Base-by-base conservation (phyloP, 2,329 filamentous ascomycete species). In the Venturia asperata region DNA sequence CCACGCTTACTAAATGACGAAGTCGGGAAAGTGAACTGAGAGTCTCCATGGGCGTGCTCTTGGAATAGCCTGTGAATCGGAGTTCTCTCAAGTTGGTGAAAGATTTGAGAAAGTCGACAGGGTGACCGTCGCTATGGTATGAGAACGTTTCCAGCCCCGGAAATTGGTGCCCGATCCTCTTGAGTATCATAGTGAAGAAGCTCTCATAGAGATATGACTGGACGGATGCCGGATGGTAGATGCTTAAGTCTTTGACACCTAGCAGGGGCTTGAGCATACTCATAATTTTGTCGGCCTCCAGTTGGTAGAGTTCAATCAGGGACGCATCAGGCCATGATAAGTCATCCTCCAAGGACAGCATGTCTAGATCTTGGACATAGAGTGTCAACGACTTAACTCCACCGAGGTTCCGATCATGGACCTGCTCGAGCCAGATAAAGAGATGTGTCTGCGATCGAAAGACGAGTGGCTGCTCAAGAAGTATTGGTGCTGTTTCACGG, bases 21-120 rank as follows among this genome's bases (percentile, higher is more conserved):
- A 64, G 49, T 42, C 63, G 4, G n/a, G 63, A 64, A 15, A 64
- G 49, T 6, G 52, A 21, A n/a, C 49, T 43, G 17, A 49, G 37
- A 21, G 63, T 64, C 17, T 64, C 63, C 63, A 64, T 64, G n/a
- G 63, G 63, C n/a, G 63, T 37, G 27, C 49, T 64, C 24, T 49
- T 64, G 24, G 63, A 64, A 21, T 64, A 64, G 19, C 63, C 63
- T 5, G 63, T 64, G 63, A 64, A 64, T 3, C 42, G 37, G 15
- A 64, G 63, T 27, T 58, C 37, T 41, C 63, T 34, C 63, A 64
- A 30, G 52, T 56, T 42, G 3, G 30, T 34, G 11, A 64, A 45
- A 39, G 63, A 56, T 37, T 64, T 64, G 63, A 58, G 37, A 41
- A 64, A 64, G 43, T 41, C 37, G 24, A 64, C 11, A 2, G 47